Conservation (phyloP, 305 asterid species). For the Fraxinus sp. region DNA sequence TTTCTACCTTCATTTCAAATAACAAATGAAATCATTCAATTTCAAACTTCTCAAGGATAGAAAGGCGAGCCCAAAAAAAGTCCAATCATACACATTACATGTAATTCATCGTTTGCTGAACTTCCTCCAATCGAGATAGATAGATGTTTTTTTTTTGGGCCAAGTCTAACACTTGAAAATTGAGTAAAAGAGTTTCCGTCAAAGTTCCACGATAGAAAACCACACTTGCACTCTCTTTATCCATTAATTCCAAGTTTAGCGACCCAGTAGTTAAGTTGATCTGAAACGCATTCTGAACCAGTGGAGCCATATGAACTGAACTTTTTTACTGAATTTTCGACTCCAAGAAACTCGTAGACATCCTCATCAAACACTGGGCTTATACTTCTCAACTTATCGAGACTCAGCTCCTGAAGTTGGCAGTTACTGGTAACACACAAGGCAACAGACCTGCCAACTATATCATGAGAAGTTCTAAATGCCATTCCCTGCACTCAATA, state of each 20-base stretch:
- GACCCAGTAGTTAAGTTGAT: slow-evolving; percentile 75
- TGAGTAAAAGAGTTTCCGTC: neutral
- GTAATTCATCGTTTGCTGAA: neutral
- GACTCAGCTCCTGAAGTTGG: slow-evolving; percentile 64
- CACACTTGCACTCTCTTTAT: neutral
- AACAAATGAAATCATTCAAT: neutral
- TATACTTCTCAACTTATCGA: slow-evolving; percentile 58
- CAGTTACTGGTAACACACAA: slow-evolving; percentile 62
- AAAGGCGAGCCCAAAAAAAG: neutral
- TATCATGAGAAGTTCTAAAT: slow-evolving; percentile 90
- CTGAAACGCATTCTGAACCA: slow-evolving; percentile 83
- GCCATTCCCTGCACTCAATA: slow-evolving; percentile 67
- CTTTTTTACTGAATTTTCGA: slow-evolving; percentile 72
- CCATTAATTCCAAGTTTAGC: slow-evolving; percentile 42
- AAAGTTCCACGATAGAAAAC: neutral
- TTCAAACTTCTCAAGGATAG: neutral
- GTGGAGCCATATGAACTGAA: slow-evolving; percentile 95
- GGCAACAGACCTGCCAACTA: slow-evolving; percentile 83
- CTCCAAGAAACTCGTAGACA: slow-evolving; percentile 78
- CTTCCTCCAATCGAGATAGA: neutral
- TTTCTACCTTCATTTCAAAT: neutral
- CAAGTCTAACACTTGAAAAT: neutral
- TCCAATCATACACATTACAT: neutral
- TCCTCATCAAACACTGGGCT: slow-evolving; percentile 61
- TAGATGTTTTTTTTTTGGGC: neutral